A percentile compares a stretch with the other conserved stretches of the same genome.
Evolutionary conservation across 2,329 filamentous ascomycete species (phyloP).

Genomic region (Trichophyton simii): DNA sequence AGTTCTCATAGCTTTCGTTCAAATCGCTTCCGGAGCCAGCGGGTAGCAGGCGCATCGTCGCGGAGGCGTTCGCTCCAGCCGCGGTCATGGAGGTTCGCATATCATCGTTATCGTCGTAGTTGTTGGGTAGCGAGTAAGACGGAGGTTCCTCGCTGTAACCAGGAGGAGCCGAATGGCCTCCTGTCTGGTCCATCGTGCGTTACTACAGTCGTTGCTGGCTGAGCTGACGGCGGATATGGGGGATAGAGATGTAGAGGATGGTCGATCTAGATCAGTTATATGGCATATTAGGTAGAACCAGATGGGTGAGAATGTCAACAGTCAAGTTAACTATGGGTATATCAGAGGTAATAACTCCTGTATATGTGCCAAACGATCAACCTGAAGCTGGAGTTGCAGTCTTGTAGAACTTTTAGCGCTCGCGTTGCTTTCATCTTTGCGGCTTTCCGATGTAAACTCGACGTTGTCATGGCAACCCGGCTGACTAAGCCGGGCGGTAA

Average conservation of each 20-base stretch:
- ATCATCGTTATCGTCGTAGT: slow-evolving; percentile 23
- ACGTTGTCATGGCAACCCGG: not conserved
- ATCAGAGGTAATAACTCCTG: not conserved
- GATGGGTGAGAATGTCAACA: not conserved
- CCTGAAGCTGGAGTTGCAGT: too few species aligned
- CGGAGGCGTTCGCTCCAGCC: slow-evolving; percentile 21
- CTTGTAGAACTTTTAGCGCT: too few species aligned
- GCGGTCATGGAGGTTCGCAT: slow-evolving; percentile 14
- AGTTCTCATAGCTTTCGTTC: not conserved
- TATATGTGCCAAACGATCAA: not conserved
- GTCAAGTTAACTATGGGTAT: not conserved
- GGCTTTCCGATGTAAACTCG: not conserved
- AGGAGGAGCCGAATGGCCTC: slow-evolving; percentile 19
- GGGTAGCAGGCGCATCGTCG: slow-evolving; percentile 36
- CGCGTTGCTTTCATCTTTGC: not conserved
- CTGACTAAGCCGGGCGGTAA: not conserved
- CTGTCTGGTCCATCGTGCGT: slow-evolving; percentile 13
- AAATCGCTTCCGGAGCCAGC: slow-evolving; percentile 13
- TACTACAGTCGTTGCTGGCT: not conserved
- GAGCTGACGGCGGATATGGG: not conserved
- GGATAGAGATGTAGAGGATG: not conserved
- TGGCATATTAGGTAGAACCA: not conserved
- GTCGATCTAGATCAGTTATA: not conserved
- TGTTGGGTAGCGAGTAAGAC: slow-evolving; percentile 22
- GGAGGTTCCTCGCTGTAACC: slow-evolving; percentile 34